These are phyloP conservation scores for Leccinum barrowsii DNA, from an alignment of 768 basidiomycete species.

Conservation along the genomic window DNA sequence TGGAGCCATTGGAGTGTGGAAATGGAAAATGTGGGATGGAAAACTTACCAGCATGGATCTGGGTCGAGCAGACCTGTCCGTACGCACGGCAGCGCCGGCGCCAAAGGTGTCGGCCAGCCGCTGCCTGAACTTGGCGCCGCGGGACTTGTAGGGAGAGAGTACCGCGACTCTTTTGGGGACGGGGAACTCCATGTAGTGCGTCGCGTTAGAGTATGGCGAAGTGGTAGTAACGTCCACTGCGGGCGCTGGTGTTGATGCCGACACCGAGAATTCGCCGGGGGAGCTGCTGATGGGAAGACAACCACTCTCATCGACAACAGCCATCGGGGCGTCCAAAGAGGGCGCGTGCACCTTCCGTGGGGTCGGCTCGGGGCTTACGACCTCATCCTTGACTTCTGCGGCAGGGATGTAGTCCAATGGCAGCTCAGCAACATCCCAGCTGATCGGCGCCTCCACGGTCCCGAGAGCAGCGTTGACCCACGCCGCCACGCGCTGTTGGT, in stretches of 20 bases:
- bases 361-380: not conserved
- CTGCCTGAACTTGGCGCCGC: slow-evolving; percentile 18
- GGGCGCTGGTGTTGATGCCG: not conserved
- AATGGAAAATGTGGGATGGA: not conserved
- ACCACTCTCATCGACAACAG: not conserved
- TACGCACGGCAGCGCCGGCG: slow-evolving; percentile 17
- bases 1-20: not conserved
- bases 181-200: not conserved
- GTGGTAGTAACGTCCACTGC: not conserved
- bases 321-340: not conserved
- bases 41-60: not conserved
- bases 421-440: slow-evolving; percentile 12
- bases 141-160: slow-evolving; percentile 17
- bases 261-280: not conserved
- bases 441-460: slow-evolving; percentile 19
- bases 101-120: slow-evolving; percentile 20
- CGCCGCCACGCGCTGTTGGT: not conserved
- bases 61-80: slow-evolving; percentile 20
- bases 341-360: not conserved
- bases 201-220: not conserved
- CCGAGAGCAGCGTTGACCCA: slow-evolving; percentile 24
- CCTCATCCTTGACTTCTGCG: not conserved
- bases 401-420: slow-evolving; percentile 2
- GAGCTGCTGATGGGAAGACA: not conserved
- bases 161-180: not conserved